A percentile compares a stretch with the other conserved stretches of the same genome.
Conservation (phyloP, 768 basidiomycete genomes). For the Amanita pseudoporphyria region DNA sequence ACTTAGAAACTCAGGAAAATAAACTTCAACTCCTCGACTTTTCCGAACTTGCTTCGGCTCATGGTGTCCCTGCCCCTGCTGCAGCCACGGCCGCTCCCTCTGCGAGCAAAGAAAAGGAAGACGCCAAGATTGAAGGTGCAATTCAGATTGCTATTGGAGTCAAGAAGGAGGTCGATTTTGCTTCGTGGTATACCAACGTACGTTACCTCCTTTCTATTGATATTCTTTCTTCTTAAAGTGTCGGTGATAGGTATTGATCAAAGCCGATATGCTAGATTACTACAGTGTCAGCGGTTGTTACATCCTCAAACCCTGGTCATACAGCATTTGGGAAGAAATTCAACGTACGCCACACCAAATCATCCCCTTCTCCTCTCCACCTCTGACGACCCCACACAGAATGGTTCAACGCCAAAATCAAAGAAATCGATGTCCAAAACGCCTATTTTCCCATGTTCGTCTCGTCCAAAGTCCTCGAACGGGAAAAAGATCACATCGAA, state of each 20-base stretch:
- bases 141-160: slow-evolving; percentile 91
- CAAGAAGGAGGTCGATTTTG: slow-evolving; percentile 93
- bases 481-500: slow-evolving; percentile 98
- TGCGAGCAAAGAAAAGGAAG: slow-evolving; percentile 52
- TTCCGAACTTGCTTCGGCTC: slow-evolving; percentile 34
- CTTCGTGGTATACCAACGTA: slow-evolving; percentile 90
- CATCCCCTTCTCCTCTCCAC: background rate
- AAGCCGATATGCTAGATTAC: slow-evolving; percentile 98
- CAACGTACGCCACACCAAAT: slow-evolving; percentile 46
- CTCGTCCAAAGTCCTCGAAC: slow-evolving; percentile 82
- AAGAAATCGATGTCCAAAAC: slow-evolving; percentile 91
- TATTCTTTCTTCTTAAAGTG: background rate
- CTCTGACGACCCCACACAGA: slow-evolving; percentile 29
- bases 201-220: slow-evolving; percentile 15
- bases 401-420: slow-evolving; percentile 93
- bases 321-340: slow-evolving; percentile 94
- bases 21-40: slow-evolving; percentile 75
- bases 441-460: slow-evolving; percentile 99
- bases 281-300: slow-evolving; percentile 99
- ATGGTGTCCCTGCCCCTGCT: slow-evolving; percentile 20
- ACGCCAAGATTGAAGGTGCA: slow-evolving; percentile 77
- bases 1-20: slow-evolving; percentile 53
- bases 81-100: slow-evolving; percentile 19
- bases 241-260: slow-evolving; percentile 72
- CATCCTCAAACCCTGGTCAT: slow-evolving; percentile 97